Base-by-base conservation (phyloP, 2,329 filamentous ascomycete genomes). In the Pochonia chlamydosporia region DNA sequence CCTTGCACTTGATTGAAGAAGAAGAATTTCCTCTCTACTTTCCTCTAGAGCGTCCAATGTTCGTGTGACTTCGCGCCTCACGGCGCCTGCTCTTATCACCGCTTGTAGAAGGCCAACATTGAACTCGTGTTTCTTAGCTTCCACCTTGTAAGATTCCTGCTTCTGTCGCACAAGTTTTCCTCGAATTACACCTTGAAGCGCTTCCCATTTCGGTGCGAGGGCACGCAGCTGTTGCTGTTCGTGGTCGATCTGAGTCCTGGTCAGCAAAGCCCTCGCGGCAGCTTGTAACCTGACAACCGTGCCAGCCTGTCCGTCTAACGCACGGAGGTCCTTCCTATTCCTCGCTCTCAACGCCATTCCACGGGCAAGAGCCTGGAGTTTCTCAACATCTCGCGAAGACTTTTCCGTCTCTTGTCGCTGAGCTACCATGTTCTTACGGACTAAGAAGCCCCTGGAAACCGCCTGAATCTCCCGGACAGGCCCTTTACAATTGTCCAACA, bases 401-500 rank as follows among this genome's bases (percentile, higher is more conserved):
- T 72, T 63, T 53, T 68, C 70, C 16, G 79, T 81, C 60, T 80
- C 76, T 52, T 72, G 67, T 56, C 78, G 75, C 65, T 81, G 81
- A 51, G 69, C 69, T 44, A 70, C 63, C 49, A 85, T 66, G 42
- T 69, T 70, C 60, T 79, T 76, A 40, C 86, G 80, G 49, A 79
- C 66, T 52, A 89, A 68, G 54, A 82, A 84, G 23, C 86, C 87
- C 57, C 84, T 77, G 58, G 86, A 79, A 51, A 76, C 65, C 60
- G 81, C 78, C 62, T 86, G 82, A 40, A 89, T 77, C 54, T 81
- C 74, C 37, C 78, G 74, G 47, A 90, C 76, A 43, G 84, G 80
- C 46, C 80, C 79, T 53, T 75, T 78, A 44, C 78, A 84, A 50
- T 75, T 72, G 53, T 75, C 73, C 59, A 90, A 76, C 58, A 85